Evolutionary conservation across 1,284 basidiomycete species (phyloP).

Genomic region (Ganoderma leucocontextum): DNA sequence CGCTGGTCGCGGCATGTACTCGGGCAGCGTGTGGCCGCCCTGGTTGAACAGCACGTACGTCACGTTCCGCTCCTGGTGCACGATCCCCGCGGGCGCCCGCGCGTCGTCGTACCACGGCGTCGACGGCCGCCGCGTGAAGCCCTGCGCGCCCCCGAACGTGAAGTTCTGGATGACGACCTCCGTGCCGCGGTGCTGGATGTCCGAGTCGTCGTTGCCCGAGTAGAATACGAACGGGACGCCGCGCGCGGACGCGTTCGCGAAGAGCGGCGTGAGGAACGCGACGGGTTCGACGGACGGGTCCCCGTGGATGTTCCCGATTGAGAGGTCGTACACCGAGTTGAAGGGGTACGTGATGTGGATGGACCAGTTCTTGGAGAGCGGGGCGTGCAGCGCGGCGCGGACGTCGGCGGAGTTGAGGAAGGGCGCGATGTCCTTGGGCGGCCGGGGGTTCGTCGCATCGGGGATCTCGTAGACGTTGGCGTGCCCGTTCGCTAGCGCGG

Average conservation of each 20-base stretch:
- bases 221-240: constrained; percentile 42
- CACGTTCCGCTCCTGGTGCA: constrained; percentile 44
- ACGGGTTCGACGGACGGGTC: constrained; percentile 52
- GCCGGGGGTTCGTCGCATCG: constrained; percentile 59
- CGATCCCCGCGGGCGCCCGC: constrained; percentile 41
- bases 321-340: constrained; percentile 39
- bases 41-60: constrained; percentile 42
- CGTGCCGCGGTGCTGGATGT: constrained; percentile 46
- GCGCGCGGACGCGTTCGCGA: constrained; percentile 36
- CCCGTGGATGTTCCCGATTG: constrained; percentile 37
- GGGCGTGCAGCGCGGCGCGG: constrained; percentile 69
- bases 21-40: constrained; percentile 43
- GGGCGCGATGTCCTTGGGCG: constrained; percentile 54
- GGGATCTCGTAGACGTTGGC: constrained; percentile 58
- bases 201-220: constrained; percentile 43
- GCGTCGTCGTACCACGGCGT: constrained; percentile 56
- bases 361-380: constrained; percentile 64
- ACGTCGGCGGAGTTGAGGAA: constrained; percentile 68
- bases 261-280: constrained; percentile 42
- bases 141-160: constrained; percentile 67
- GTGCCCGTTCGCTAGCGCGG: constrained; percentile 28
- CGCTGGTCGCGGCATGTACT: constrained; percentile 43
- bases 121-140: constrained; percentile 67
- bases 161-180: constrained; percentile 57
- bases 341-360: constrained; percentile 59